Evolutionary conservation across 192 early-diverging fungal genomes (phyloP), one percentile per base, ranked within the genome.

Genomic region (Rhizophagus prolifer): DNA sequence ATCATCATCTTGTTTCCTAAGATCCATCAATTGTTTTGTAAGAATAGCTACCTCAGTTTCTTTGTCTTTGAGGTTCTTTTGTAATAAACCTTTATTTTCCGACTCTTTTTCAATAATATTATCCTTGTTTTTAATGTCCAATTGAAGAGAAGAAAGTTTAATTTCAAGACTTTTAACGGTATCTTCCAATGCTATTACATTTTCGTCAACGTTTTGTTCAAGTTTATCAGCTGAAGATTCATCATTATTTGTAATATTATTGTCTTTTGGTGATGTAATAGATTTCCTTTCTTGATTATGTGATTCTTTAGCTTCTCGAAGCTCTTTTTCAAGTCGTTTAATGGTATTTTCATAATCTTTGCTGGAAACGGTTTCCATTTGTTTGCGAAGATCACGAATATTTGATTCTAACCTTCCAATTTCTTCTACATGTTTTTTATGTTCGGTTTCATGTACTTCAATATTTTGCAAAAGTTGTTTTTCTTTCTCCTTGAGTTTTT

Each of bases 231-330:
- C 23, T 1, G 61, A 63, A 13, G 26, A 6, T 30, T 28, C 61
- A 30, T 63, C 61, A 63, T 28, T 28, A 26, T 9, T 25, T 2
- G 19, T 25, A 60, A 90, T 92, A 64, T 6, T 38, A 38, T 8
- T 38, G 5, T 30, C 9, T 38, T 8, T n/a, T 36, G 36, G 1
- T 21, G n/a, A 9, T 9, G 4, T n/a, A n/a, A 13, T 13, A 4
- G 13, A 13, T 68, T n/a, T 30, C 19, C 60, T 72, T 19, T 59
- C 72, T 63, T 62, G 21, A 25, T 61, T 60, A 74, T 30, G 41
- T 1, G 72, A 38, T 47, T 76, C 75, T 60, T 41, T 61, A 38
- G 44, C 72, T 34, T 74, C 72, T 60, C 38, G 58, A 61, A 74
- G 58, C n/a, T 74, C 58, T 14, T 41, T 16, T 61, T 74, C 72